Evolutionary conservation across 257 asterid species (phyloP).

Genomic region (Perilla frutescens): DNA sequence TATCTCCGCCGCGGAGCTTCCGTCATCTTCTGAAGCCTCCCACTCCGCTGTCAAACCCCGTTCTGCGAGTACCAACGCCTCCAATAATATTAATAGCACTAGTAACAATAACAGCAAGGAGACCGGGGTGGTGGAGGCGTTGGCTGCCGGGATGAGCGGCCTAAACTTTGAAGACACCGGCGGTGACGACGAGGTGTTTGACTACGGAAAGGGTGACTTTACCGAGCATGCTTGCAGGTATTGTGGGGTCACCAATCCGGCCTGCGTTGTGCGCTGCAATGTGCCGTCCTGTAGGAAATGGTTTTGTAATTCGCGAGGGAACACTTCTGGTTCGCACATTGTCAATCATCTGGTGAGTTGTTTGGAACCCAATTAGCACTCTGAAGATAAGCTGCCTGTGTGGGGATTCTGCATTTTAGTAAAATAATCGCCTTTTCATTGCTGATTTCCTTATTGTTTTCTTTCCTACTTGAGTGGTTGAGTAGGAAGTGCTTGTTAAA

Average conservation of each 20-base stretch:
- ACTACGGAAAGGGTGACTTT: slow-evolving; percentile 87
- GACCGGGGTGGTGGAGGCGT: slow-evolving; percentile 82
- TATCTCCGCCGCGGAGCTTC: slow-evolving; percentile 55
- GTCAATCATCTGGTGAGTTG: slow-evolving; percentile 93
- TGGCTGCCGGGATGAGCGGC: slow-evolving; percentile 94
- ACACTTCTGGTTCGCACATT: slow-evolving; percentile 97
- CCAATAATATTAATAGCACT: slow-evolving; percentile 26
- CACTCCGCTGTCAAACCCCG: slow-evolving; percentile 56
- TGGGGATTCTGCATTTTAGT: slow-evolving; percentile 2
- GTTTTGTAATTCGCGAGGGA: slow-evolving; percentile 99
- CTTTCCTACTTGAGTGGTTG: neutral
- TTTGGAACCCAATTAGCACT: slow-evolving; percentile 3
- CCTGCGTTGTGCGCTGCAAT: slow-evolving; percentile 93
- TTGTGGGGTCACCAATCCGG: slow-evolving; percentile 94
- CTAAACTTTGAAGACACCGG: slow-evolving; percentile 89
- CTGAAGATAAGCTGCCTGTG: neutral
- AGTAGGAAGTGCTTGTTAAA: neutral
- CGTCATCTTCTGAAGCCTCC: slow-evolving; percentile 68
- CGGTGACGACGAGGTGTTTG: slow-evolving; percentile 90
- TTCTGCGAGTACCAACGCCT: slow-evolving; percentile 36
- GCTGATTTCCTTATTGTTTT: neutral
- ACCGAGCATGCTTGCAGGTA: slow-evolving; percentile 92
- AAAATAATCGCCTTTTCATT: neutral
- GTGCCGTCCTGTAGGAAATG: slow-evolving; percentile 96
- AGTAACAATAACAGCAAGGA: slow-evolving; percentile 51